Base-by-base conservation (phyloP, 1,139 yeast species). In the Yamadazyma sp. region DNA sequence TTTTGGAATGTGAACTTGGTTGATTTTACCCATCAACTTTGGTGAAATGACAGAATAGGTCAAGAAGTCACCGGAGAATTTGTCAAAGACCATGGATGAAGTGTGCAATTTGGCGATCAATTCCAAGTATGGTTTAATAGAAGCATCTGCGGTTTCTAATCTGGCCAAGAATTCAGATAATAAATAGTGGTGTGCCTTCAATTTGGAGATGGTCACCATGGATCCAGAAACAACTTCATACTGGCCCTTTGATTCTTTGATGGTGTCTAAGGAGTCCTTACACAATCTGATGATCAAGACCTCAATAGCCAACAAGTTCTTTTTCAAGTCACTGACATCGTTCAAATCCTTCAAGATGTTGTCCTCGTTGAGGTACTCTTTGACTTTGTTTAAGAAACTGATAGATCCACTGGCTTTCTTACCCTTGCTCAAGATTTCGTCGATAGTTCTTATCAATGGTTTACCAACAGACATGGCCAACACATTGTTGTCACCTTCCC, bases 401-500 rank as follows among this genome's bases (percentile, higher is more conserved):
- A 77, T 74, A 16, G 73, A 67, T 18, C 69, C 73, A 33, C 64
- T 61, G 40, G 73, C 69, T 42, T 44, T 54, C 43, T 61, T 59
- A 29, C 56, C 63, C 39, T 66, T 59, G 35, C 57, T 53, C 38
- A 64, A 45, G 26, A 64, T 56, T 39, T 61, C 59, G 32, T 57
- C 60, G 40, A 77, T 73, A 51, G 74, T 72, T 64, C 83, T 85
- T 48, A 83, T 66, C 36, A 84, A 76, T 41, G 86, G 81, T 64
- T 85, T 79, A 49, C 96, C 97, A 47, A 89, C 81, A 45, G 89
- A 83, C 62, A 87, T 79, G 8, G 89, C 87, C 53, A 89, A 73
- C 37, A 89, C 83, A 56, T 83, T 88, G 70, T 89, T 89, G 63
- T 89, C 97, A 64, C 97, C 97, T 69, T 89, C 97, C 97, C 97